Evolutionary conservation across 805 yeast species (phyloP), one percentile per base, ranked within the genome.

Genomic region (Wickerhamomyces hampshirensis): DNA sequence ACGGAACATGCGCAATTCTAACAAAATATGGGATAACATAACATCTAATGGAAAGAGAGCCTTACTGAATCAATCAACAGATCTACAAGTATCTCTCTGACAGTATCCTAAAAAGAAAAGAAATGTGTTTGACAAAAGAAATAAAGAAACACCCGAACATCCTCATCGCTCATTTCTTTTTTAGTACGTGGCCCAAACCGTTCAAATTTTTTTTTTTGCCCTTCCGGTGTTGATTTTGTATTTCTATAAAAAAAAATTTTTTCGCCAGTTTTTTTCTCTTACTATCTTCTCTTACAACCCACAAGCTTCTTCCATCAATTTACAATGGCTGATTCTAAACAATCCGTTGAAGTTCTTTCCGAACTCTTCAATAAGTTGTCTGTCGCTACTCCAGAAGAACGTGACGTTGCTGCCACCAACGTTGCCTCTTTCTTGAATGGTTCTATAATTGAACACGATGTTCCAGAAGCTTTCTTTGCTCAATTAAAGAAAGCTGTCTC

Each of bases 371-470:
- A 82, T 70, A 87, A 87, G 75, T 78, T 93, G 62, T 69, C 91
- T 62, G 86, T 93, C 65, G 95, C 98, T 58, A 62, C 84, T 54
- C 66, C 80, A 41, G 96, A 87, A 58, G 81, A 79, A 63, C 80
- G 89, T 66, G 80, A 77, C 46, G 80, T 76, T 62, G 89, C 94
- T 63, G 93, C 96, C 60, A 65, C 83, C 58, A 86, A 85, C 63
- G 85, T 93, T 58, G 78, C 98, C 50, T 76, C 93, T 46, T 89
- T 93, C 76, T 77, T 93, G 68, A 91, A 91, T 71, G 94, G 96
- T 54, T 85, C 91, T 62, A 88, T 89, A 70, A 89, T 91, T 65
- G 98, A 93, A 75, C 98, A 93, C 69, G 98, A 91, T 71, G 93
- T 88, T 52, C 98, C 99, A 59, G 80, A 71, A 59, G 80, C 77